A percentile compares a stretch with the other conserved stretches of the same genome.
These are phyloP conservation scores for Penicillium olsonii DNA, from an alignment of 2,329 filamentous ascomycete genomes.

Conservation along the genomic window DNA sequence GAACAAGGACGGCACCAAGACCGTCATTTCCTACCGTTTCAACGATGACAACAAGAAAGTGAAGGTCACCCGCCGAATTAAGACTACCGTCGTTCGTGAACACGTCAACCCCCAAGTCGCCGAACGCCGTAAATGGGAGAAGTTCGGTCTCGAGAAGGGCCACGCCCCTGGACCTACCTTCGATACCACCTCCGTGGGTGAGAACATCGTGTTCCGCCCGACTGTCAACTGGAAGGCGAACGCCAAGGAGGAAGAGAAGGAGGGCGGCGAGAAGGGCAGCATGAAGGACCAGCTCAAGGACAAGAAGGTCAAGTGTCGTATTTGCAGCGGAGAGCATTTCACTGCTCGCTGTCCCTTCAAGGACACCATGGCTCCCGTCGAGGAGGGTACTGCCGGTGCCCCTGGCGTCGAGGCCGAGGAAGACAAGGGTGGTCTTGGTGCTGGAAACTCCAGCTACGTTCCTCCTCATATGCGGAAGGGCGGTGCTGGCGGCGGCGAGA, in stretches of 20 bases:
- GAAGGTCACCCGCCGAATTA: slow-evolving; percentile 94
- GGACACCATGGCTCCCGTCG: slow-evolving; percentile 87
- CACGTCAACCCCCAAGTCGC: slow-evolving; percentile 95
- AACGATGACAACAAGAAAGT: slow-evolving; percentile 95
- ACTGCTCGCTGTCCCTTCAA: slow-evolving; percentile 99
- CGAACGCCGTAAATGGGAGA: slow-evolving; percentile 87
- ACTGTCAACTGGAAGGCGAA: slow-evolving; percentile 91
- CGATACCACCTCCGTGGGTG: slow-evolving; percentile 89
- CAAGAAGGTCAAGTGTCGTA: slow-evolving; percentile 99
- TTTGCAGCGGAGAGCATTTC: slow-evolving; percentile 98
- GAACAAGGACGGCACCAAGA: slow-evolving; percentile 99
- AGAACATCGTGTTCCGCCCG: slow-evolving; percentile 97
- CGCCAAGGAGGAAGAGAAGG: slow-evolving; percentile 68
- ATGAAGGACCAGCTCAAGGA: slow-evolving; percentile 78
- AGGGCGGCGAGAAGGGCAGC: slow-evolving; percentile 58
- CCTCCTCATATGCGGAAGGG: slow-evolving; percentile 85
- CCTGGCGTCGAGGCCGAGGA: slow-evolving; percentile 50
- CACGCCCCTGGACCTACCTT: slow-evolving; percentile 78
- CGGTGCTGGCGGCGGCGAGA: slow-evolving; percentile 64
- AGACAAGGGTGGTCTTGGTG: slow-evolving; percentile 60
- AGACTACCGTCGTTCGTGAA: slow-evolving; percentile 86
- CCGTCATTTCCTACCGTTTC: slow-evolving; percentile 83
- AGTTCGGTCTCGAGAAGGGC: slow-evolving; percentile 89
- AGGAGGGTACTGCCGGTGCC: slow-evolving; percentile 42
- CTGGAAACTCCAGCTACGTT: slow-evolving; percentile 81